phyloP scores from a whole-genome alignment of 805 yeast species.

The Candida ascalaphidarum region DNA sequence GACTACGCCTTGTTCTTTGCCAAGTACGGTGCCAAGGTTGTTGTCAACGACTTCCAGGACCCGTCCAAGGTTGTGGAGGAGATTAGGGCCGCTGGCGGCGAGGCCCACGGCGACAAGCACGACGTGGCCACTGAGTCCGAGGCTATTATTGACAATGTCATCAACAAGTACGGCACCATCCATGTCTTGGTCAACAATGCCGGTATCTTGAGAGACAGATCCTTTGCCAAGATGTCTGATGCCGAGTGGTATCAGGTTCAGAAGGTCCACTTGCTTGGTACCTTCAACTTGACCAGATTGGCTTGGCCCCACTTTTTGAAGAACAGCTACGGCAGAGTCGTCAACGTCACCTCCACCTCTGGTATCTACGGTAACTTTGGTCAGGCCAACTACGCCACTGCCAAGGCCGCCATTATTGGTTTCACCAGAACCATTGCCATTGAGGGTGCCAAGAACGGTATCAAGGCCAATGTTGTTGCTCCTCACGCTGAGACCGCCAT shows the following conservation, averaged over 20 bases:
- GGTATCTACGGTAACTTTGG: conserved; percentile 98
- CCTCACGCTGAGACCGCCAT: conserved; percentile 98
- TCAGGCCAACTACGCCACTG: conserved; percentile 92
- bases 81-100: conserved; percentile 63
- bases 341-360: conserved; percentile 90
- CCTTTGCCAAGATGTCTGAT: conserved; percentile 77
- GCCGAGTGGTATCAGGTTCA: conserved; percentile 76
- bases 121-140: conserved; percentile 74
- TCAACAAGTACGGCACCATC: conserved; percentile 70
- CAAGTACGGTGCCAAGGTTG: conserved; percentile 89
- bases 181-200: conserved; percentile 90
- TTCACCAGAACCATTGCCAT: conserved; percentile 79
- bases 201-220: conserved; percentile 85
- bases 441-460: conserved; percentile 78
- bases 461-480: conserved; percentile 76
- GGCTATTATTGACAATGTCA: conserved; percentile 67
- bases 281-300: conserved; percentile 72
- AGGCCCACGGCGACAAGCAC: conserved; percentile 76
- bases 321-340: conserved; percentile 72
- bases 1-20: conserved; percentile 83
- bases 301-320: conserved; percentile 87
- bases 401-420: conserved; percentile 84
- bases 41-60: conserved; percentile 81
- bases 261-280: conserved; percentile 75
- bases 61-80: conserved; percentile 70